These are phyloP conservation scores for Galium porrigens DNA, from an alignment of 305 asterid genomes.

Conservation along the genomic window DNA sequence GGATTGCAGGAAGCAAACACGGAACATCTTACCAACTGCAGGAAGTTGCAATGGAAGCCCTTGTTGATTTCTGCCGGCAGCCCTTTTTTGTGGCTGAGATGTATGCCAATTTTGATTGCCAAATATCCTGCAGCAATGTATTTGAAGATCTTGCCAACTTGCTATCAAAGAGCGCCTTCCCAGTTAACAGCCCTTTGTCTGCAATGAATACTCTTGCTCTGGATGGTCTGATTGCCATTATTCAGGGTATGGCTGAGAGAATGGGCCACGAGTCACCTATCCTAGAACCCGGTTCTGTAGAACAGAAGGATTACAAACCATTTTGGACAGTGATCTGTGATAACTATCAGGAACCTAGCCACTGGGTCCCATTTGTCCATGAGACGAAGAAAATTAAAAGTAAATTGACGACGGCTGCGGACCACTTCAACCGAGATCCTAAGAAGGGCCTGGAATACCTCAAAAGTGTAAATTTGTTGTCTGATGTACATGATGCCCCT, in stretches of 20 bases:
- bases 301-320: conserved; percentile 40
- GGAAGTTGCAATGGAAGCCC: conserved; percentile 95
- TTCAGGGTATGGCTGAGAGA: conserved; percentile 73
- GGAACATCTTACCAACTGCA: conserved; percentile 86
- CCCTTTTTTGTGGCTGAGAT: conserved; percentile 61
- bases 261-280: conserved; percentile 44
- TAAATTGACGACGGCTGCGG: conserved; percentile 64
- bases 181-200: conserved; percentile 73
- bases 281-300: conserved; percentile 26
- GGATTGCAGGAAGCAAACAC: conserved; percentile 61
- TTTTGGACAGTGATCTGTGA: conserved; percentile 62
- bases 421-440: conserved; percentile 80
- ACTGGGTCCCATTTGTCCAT: conserved; percentile 72
- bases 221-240: conserved; percentile 79
- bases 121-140: conserved; percentile 67
- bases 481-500: conserved; percentile 51
- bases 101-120: conserved; percentile 87
- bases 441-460: conserved; percentile 75
- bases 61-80: conserved; percentile 92
- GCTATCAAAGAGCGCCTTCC: conserved; percentile 80
- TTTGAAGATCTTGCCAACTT: conserved; percentile 72
- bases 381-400: conserved; percentile 60
- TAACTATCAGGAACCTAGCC: conserved; percentile 43
- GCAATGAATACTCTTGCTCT: conserved; percentile 73
- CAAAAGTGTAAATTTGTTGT: conserved; percentile 52